Evolutionary conservation across 805 yeast genomes (phyloP).

Genomic region (Wickerhamiella dianesei): DNA sequence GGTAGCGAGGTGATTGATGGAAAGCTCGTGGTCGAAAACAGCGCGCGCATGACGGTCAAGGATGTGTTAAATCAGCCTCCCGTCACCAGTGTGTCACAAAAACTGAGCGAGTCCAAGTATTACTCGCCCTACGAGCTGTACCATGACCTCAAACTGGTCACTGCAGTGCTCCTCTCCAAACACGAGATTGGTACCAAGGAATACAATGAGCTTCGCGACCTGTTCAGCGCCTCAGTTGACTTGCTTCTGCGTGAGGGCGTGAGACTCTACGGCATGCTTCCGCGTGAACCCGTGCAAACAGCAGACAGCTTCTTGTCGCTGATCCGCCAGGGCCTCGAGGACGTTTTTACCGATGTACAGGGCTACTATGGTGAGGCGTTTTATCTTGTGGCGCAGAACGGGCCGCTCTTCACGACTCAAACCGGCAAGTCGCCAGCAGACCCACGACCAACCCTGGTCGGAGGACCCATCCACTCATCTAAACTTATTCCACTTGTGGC

Average conservation of each 20-base stretch:
- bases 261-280: constrained; percentile 18
- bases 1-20: constrained; percentile 10
- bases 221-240: constrained; percentile 24
- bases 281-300: constrained; percentile 6
- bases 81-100: constrained; percentile 13
- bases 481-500: constrained; percentile 48
- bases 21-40: constrained; percentile 11
- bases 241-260: constrained; percentile 24
- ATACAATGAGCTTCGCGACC: constrained; percentile 18
- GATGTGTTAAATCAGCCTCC: constrained; percentile 8
- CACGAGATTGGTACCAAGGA: constrained; percentile 19
- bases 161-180: constrained; percentile 16
- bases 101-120: constrained; percentile 10
- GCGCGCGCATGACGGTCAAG: constrained; percentile 10
- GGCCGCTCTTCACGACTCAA: constrained; percentile 70
- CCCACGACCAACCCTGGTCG: constrained; percentile 52
- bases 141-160: constrained; percentile 23
- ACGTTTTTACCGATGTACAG: constrained; percentile 44
- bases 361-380: constrained; percentile 83
- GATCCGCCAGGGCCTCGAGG: constrained; percentile 19
- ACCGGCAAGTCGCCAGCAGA: constrained; percentile 61
- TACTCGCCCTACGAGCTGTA: constrained; percentile 11
- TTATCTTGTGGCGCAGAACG: constrained; percentile 44
- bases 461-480: constrained; percentile 52
- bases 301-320: constrained; percentile 14